These are phyloP conservation scores for Backusella parvicylindrica DNA, from an alignment of 192 early-diverging fungal species.

Conservation along the genomic window DNA sequence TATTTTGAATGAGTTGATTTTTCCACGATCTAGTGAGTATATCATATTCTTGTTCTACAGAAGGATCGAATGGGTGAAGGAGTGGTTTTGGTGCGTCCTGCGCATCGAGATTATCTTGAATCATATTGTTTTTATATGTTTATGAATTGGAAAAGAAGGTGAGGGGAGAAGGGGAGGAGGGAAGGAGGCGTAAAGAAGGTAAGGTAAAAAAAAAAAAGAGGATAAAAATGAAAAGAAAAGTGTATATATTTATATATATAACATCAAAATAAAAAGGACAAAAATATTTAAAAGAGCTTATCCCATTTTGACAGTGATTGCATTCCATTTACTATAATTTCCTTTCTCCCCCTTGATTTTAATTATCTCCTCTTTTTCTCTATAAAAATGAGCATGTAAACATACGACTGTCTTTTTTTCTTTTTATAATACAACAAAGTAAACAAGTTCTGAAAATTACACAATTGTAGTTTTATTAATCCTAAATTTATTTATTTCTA, in stretches of 20 bases:
- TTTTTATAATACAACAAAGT: neutral
- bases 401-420: neutral
- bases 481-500: neutral
- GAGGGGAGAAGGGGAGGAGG: neutral
- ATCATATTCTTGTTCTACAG: conserved; percentile 19
- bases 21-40: conserved; percentile 11
- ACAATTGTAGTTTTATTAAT: neutral
- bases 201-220: neutral
- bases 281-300: conserved; percentile 1
- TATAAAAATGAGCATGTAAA: neutral
- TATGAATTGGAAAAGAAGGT: neutral
- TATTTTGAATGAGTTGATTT: conserved; percentile 9
- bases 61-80: conserved; percentile 12
- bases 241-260: neutral
- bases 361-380: neutral
- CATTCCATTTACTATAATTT: conserved; percentile 10
- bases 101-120: neutral
- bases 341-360: neutral
- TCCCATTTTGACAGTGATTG: conserved; percentile 5
- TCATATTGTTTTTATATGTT: neutral
- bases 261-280: neutral
- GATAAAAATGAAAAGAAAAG: neutral
- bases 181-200: neutral
- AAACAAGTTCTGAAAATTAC: neutral
- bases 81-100: conserved; percentile 1